Evolutionary conservation across 1,284 basidiomycete genomes (phyloP).

Genomic region (Ustilago xerochloae): DNA sequence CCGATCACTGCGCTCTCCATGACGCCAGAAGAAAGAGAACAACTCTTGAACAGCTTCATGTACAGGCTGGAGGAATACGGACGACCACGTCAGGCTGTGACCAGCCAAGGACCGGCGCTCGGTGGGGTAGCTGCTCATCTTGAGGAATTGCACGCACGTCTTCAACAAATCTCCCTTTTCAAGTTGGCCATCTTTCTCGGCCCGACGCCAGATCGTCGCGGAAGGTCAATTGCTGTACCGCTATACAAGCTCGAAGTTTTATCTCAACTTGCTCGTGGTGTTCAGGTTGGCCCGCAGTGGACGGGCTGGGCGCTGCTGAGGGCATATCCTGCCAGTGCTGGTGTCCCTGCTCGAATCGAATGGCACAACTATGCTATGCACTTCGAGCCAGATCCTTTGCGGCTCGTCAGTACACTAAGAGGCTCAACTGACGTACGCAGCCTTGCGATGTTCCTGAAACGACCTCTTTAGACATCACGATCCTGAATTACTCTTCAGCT

Average conservation of each 20-base stretch:
- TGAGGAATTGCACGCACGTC: too few species aligned
- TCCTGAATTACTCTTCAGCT: too few species aligned
- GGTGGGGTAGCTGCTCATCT: too few species aligned
- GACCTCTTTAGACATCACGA: background rate
- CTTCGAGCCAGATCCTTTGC: background rate
- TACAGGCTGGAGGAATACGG: too few species aligned
- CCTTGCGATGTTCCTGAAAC: background rate
- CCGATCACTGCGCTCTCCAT: background rate
- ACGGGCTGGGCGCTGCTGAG: conserved; percentile 4
- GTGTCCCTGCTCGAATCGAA: background rate
- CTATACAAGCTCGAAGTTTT: background rate
- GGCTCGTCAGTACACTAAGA: background rate
- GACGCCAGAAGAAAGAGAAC: background rate
- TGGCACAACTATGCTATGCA: conserved; percentile 6
- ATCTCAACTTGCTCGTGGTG: background rate
- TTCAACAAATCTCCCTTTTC: too few species aligned
- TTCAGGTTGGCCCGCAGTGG: background rate
- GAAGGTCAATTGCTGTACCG: conserved; percentile 2
- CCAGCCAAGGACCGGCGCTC: too few species aligned
- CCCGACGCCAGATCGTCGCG: background rate
- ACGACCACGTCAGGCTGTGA: too few species aligned
- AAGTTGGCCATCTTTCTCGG: background rate
- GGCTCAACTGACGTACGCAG: background rate
- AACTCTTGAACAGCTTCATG: too few species aligned
- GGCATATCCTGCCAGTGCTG: background rate